These are phyloP conservation scores for Boehmeria nivea DNA, from an alignment of 306 rosid species.

Conservation along the genomic window DNA sequence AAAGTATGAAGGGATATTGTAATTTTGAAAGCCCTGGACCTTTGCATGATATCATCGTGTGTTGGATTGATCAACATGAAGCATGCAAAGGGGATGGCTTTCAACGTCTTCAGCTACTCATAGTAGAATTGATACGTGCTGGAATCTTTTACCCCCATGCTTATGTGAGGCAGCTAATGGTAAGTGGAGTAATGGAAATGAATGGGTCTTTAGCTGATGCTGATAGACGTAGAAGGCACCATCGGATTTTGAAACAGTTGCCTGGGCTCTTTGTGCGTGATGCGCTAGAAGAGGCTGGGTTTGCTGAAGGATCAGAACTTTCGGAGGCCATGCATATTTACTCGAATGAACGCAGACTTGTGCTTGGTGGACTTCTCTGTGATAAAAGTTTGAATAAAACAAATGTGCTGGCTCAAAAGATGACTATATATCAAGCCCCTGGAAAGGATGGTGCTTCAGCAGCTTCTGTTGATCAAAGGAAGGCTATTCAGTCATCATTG, in stretches of 20 bases:
- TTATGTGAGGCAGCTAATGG: constrained; percentile 87
- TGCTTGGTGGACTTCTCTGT: constrained; percentile 46
- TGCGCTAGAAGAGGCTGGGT: constrained; percentile 60
- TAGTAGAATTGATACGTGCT: constrained; percentile 68
- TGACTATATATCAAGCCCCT: constrained; percentile 26
- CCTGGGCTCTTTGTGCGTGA: constrained; percentile 53
- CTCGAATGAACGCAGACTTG: constrained; percentile 69
- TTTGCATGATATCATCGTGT: constrained; percentile 81
- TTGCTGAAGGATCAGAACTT: constrained; percentile 54
- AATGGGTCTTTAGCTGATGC: constrained; percentile 46
- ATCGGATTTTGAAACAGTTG: constrained; percentile 60
- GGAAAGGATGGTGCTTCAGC: constrained; percentile 51
- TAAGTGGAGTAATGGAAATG: constrained; percentile 82
- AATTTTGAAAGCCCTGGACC: constrained; percentile 87
- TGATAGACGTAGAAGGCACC: constrained; percentile 65
- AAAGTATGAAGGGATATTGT: constrained; percentile 26
- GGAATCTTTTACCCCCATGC: constrained; percentile 84
- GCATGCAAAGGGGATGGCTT: constrained; percentile 74
- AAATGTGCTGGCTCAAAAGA: constrained; percentile 36
- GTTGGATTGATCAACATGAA: constrained; percentile 98
- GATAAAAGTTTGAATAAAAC: constrained; percentile 28
- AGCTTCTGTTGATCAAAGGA: constrained; percentile 41
- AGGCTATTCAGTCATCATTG: constrained; percentile 30
- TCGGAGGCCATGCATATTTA: constrained; percentile 56
- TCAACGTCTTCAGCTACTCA: constrained; percentile 65